phyloP scores from a whole-genome alignment of 768 basidiomycete species.

The Hericium coralloides region DNA sequence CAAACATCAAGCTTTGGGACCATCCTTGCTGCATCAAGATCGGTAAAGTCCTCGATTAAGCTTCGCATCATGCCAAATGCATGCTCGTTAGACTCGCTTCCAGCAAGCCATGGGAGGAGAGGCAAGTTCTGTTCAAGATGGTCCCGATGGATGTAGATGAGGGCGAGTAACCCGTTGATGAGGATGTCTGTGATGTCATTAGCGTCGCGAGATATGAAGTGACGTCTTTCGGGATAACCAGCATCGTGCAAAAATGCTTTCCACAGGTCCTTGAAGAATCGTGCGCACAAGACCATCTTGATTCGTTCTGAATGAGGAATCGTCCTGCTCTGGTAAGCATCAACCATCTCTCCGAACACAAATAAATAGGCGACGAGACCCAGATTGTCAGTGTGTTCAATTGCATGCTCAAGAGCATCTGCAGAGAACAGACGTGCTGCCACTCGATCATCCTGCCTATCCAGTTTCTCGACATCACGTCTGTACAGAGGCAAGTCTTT shows the following conservation, averaged over 20 bases:
- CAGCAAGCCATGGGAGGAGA: slow-evolving; percentile 25
- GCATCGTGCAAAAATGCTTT: slow-evolving; percentile 13
- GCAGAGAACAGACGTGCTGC: slow-evolving; percentile 32
- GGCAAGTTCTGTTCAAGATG: slow-evolving; percentile 12
- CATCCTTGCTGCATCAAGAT: slow-evolving; percentile 13
- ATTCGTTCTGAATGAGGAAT: slow-evolving; percentile 17
- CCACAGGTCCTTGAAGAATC: slow-evolving; percentile 21
- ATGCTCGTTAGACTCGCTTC: slow-evolving; percentile 23
- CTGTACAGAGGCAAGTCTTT: not conserved
- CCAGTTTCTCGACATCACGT: slow-evolving; percentile 29
- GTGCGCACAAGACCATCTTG: slow-evolving; percentile 16
- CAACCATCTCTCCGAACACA: slow-evolving; percentile 21
- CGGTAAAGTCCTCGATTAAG: slow-evolving; percentile 19
- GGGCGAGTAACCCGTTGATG: slow-evolving; percentile 14
- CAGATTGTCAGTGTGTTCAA: slow-evolving; percentile 1
- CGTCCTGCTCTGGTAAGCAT: slow-evolving; percentile 21
- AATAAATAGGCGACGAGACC: slow-evolving; percentile 28
- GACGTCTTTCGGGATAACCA: slow-evolving; percentile 9
- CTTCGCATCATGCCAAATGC: slow-evolving; percentile 19
- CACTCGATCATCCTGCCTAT: slow-evolving; percentile 37
- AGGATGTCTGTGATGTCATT: slow-evolving; percentile 18
- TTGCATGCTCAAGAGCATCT: slow-evolving; percentile 18
- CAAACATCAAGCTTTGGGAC: slow-evolving; percentile 16
- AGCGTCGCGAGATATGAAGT: slow-evolving; percentile 19
- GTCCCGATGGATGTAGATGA: slow-evolving; percentile 15